phyloP scores from a whole-genome alignment of 306 rosid species.

The Glycyrrhiza uralensis region DNA sequence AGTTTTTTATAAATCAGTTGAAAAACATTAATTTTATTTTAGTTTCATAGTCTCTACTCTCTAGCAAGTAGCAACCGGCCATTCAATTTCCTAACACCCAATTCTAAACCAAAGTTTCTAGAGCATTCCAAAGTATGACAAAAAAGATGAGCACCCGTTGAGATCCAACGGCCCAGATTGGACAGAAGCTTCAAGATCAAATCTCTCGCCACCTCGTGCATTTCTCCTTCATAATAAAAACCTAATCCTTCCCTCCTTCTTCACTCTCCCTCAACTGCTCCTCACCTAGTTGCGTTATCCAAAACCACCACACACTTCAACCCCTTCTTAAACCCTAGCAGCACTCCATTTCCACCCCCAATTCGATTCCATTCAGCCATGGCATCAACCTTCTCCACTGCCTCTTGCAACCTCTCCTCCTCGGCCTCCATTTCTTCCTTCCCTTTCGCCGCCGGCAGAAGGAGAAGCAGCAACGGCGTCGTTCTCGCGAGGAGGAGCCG shows the following conservation, averaged over 20 bases:
- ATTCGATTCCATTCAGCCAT: constrained; percentile 30
- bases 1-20: no score
- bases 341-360: not conserved
- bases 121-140: constrained; percentile 35
- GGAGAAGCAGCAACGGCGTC: constrained; percentile 38
- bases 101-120: no score
- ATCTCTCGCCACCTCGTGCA: not conserved
- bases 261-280: no score
- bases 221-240: constrained; percentile 1
- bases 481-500: constrained; percentile 36
- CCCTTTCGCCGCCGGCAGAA: constrained; percentile 38
- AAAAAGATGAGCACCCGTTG: not conserved
- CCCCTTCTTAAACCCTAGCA: constrained; percentile 25
- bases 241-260: constrained; percentile 20
- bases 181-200: constrained; percentile 42
- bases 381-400: constrained; percentile 79
- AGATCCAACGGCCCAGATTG: constrained; percentile 34
- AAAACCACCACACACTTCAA: not conserved
- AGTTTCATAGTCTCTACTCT: no score
- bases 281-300: constrained; percentile 21
- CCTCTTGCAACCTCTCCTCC: constrained; percentile 62
- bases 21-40: no score
- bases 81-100: no score
- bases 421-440: constrained; percentile 62
- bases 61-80: no score